Conservation (phyloP, 2,329 filamentous ascomycete genomes). For the Aspergillus alliaceus region DNA sequence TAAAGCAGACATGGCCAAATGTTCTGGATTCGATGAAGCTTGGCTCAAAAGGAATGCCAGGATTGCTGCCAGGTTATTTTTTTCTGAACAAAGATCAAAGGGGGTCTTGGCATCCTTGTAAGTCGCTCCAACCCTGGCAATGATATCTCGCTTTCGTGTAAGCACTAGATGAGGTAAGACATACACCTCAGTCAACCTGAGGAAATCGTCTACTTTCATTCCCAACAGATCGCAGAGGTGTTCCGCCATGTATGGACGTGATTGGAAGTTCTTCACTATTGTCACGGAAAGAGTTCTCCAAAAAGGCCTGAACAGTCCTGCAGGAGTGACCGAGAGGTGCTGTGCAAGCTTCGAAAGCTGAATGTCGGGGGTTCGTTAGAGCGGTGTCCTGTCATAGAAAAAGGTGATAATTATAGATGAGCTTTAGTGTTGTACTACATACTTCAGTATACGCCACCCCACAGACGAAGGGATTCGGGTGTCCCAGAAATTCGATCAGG, state of each 20-base stretch:
- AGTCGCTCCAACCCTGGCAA: slow-evolving; percentile 77
- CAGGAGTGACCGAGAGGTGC: slow-evolving; percentile 60
- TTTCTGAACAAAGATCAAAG: slow-evolving; percentile 63
- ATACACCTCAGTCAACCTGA: slow-evolving; percentile 73
- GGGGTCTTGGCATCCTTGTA: slow-evolving; percentile 52
- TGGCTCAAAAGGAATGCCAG: slow-evolving; percentile 60
- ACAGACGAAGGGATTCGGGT: slow-evolving; percentile 75
- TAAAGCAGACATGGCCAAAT: slow-evolving; percentile 67
- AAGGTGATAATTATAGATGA: too few species aligned
- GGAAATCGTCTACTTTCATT: slow-evolving; percentile 71
- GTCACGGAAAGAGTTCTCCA: slow-evolving; percentile 83
- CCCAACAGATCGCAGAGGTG: slow-evolving; percentile 78
- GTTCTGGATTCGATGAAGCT: slow-evolving; percentile 64
- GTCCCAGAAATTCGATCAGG: slow-evolving; percentile 82
- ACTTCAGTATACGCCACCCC: slow-evolving; percentile 82
- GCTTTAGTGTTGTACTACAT: slow-evolving; percentile 19
- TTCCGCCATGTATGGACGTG: slow-evolving; percentile 77
- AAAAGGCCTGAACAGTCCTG: slow-evolving; percentile 77
- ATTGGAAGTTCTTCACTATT: slow-evolving; percentile 77
- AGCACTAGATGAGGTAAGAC: slow-evolving; percentile 86
- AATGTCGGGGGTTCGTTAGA: background rate
- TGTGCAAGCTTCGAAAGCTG: slow-evolving; percentile 73
- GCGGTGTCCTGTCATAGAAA: too few species aligned
- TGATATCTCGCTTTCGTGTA: slow-evolving; percentile 72
- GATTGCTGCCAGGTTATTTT: slow-evolving; percentile 59